A percentile compares a stretch with the other conserved stretches of the same genome.
These are phyloP conservation scores for Exophiala dermatitidis DNA, from an alignment of 2,329 filamentous ascomycete species.

Conservation along the genomic window DNA sequence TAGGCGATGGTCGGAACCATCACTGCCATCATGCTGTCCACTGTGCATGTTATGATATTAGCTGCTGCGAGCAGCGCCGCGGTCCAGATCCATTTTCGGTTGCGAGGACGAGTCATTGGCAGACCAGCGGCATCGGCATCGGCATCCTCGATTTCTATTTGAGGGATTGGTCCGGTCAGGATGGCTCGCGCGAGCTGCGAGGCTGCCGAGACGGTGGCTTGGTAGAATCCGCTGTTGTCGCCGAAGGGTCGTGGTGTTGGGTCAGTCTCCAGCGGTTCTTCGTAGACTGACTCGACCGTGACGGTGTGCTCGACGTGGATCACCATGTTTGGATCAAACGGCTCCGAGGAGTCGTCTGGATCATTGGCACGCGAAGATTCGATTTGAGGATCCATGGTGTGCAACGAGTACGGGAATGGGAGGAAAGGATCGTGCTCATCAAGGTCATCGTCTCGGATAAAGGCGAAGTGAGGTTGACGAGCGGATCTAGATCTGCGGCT, in stretches of 20 bases:
- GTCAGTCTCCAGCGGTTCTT: not conserved
- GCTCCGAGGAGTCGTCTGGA: not conserved
- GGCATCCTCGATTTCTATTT: not conserved
- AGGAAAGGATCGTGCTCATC: not conserved
- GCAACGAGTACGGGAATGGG: not conserved
- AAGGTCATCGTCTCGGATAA: not conserved
- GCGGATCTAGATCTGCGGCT: not conserved
- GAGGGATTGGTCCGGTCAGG: not conserved
- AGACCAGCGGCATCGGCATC: not conserved
- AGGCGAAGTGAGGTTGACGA: not conserved
- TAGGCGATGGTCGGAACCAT: constrained; percentile 14
- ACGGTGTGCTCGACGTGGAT: constrained; percentile 1
- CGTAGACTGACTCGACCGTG: constrained; percentile 4
- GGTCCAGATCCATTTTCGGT: constrained; percentile 9
- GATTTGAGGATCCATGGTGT: not conserved
- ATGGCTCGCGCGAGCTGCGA: constrained; percentile 7
- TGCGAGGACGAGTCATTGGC: not conserved
- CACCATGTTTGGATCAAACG: not conserved
- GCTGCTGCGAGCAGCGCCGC: constrained; percentile 10
- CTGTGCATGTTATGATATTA: constrained; percentile 11
- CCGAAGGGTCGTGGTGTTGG: not conserved
- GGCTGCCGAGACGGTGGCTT: constrained; percentile 9
- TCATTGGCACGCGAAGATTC: not conserved
- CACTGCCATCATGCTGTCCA: constrained; percentile 16
- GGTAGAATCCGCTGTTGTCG: constrained; percentile 7